Conservation (phyloP, 192 early-diverging fungal species). For the Linnemannia zychae region DNA sequence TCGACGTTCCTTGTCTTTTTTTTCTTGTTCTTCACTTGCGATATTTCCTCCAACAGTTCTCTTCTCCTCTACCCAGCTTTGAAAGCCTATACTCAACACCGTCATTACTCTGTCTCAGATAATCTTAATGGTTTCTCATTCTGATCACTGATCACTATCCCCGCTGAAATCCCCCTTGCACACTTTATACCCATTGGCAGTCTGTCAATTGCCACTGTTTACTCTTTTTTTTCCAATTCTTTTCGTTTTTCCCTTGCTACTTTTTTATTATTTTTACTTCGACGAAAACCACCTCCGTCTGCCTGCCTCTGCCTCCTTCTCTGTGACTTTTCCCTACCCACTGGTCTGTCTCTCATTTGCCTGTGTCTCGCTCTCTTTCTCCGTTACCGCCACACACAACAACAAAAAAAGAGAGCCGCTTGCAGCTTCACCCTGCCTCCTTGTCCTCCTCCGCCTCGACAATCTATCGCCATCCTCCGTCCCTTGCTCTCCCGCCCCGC, state of each 20-base stretch:
- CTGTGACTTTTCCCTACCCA: background rate
- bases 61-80: background rate
- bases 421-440: background rate
- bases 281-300: constrained; percentile 33
- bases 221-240: background rate
- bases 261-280: background rate
- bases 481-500: background rate
- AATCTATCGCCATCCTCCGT: constrained; percentile 10
- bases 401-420: background rate
- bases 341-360: background rate
- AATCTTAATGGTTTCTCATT: background rate
- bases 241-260: background rate
- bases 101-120: background rate
- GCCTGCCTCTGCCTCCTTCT: background rate
- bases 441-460: background rate
- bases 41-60: background rate
- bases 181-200: background rate
- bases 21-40: background rate
- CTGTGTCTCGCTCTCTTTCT: background rate
- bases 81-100: background rate
- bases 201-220: background rate
- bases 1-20: background rate
- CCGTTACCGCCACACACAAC: constrained; percentile 27
- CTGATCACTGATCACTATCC: no score
- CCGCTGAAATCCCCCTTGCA: background rate